These are phyloP conservation scores for Diatrype stigma DNA, from an alignment of 2,329 filamentous ascomycete genomes.

Conservation along the genomic window DNA sequence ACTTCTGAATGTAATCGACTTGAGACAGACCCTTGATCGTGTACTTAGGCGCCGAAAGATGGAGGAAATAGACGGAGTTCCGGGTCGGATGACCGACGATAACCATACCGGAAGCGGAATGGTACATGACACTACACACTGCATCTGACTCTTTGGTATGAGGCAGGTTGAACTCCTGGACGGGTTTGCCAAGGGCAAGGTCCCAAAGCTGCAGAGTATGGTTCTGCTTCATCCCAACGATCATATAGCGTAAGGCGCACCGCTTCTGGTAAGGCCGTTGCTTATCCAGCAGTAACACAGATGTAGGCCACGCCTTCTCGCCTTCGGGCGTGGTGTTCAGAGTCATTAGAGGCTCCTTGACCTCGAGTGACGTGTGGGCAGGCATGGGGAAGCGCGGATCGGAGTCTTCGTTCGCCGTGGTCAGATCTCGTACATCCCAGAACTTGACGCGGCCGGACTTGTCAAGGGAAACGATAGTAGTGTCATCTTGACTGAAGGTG, in stretches of 20 bases:
- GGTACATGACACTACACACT: constrained; percentile 96
- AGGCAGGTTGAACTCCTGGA: constrained; percentile 94
- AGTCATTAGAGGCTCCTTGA: constrained; percentile 82
- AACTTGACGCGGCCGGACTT: constrained; percentile 96
- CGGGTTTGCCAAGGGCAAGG: constrained; percentile 87
- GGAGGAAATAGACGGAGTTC: constrained; percentile 96
- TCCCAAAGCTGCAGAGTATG: constrained; percentile 99
- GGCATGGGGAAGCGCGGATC: constrained; percentile 50
- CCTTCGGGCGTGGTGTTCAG: constrained; percentile 80
- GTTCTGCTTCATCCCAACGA: constrained; percentile 98
- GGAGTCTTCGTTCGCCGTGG: constrained; percentile 46
- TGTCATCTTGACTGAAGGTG: constrained; percentile 94
- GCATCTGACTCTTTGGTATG: constrained; percentile 95
- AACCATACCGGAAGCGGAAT: constrained; percentile 87
- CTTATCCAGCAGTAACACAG: constrained; percentile 94
- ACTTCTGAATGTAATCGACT: constrained; percentile 77
- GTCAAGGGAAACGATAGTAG: constrained; percentile 88
- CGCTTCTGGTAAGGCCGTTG: constrained; percentile 87
- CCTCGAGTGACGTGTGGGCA: constrained; percentile 60
- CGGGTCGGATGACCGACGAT: constrained; percentile 92
- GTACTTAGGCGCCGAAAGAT: constrained; percentile 92
- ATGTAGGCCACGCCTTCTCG: constrained; percentile 96
- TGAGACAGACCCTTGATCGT: constrained; percentile 78
- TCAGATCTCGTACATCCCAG: constrained; percentile 89
- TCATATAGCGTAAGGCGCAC: constrained; percentile 86